phyloP scores from a whole-genome alignment of 495 filamentous ascomycete species.

The Jackrogersella minutella region DNA sequence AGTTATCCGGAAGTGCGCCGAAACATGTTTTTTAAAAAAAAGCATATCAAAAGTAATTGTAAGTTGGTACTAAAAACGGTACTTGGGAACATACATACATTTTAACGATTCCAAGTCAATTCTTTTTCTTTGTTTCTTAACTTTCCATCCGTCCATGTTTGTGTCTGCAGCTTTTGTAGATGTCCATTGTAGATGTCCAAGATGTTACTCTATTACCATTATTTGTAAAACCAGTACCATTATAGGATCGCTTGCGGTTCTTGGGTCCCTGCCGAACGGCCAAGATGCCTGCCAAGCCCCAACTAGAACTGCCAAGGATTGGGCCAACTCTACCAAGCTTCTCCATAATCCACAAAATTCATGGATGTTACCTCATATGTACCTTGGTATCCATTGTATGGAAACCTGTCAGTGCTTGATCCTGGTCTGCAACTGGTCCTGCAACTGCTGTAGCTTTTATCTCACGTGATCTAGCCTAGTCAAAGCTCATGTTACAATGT shows the following conservation, averaged over 20 bases:
- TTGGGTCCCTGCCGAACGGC: conserved; percentile 23
- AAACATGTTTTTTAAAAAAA: too few species aligned
- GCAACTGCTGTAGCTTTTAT: not conserved
- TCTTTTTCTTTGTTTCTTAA: too few species aligned
- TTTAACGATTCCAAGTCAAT: not conserved
- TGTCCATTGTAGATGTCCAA: not conserved
- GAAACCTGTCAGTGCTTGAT: not conserved
- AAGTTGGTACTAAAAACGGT: not conserved
- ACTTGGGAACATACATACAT: not conserved
- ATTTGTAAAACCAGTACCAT: conserved; percentile 43
- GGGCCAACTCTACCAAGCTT: not conserved
- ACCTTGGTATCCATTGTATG: not conserved
- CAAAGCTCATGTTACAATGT: not conserved
- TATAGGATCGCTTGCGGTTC: conserved; percentile 24
- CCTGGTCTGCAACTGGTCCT: not conserved
- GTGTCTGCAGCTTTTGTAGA: not conserved
- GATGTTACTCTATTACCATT: conserved; percentile 38
- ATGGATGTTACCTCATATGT: conserved; percentile 1
- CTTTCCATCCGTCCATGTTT: not conserved
- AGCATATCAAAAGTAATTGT: too few species aligned
- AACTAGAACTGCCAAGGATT: conserved; percentile 21
- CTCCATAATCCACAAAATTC: not conserved
- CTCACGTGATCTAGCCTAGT: conserved; percentile 14
- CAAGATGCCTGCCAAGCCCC: conserved; percentile 17
- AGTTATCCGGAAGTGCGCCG: too few species aligned